Conservation (phyloP, 345 rosid species). For the Cochlearia excelsa region DNA sequence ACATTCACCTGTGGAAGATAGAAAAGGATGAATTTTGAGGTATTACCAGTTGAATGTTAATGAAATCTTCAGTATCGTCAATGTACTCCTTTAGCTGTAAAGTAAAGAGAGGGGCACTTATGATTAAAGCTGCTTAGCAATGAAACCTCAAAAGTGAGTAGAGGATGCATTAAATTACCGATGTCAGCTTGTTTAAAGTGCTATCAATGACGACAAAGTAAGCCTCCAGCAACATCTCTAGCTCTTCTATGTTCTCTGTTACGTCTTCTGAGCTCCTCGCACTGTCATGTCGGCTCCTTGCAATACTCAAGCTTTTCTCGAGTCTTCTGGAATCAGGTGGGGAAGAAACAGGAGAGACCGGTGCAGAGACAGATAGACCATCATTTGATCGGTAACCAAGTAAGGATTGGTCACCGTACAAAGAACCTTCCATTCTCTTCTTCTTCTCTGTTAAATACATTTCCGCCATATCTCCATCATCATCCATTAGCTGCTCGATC, state of each 20-base stretch:
- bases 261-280: conserved; percentile 73
- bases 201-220: conserved; percentile 97
- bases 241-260: conserved; percentile 80
- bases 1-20: not conserved
- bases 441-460: conserved; percentile 98
- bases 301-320: conserved; percentile 81
- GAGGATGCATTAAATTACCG: conserved; percentile 45
- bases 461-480: conserved; percentile 99
- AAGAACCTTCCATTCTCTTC: conserved; percentile 69
- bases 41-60: conserved; percentile 88
- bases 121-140: not conserved
- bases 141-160: not conserved
- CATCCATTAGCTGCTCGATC: conserved; percentile 99
- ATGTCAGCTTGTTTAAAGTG: conserved; percentile 89
- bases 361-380: conserved; percentile 78
- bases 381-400: conserved; percentile 73
- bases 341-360: conserved; percentile 92
- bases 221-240: conserved; percentile 99
- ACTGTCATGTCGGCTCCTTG: conserved; percentile 93
- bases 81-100: conserved; percentile 95
- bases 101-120: not conserved
- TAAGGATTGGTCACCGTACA: conserved; percentile 76
- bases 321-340: conserved; percentile 77
- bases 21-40: conserved; percentile 5
- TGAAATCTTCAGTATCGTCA: conserved; percentile 95